Conservation (phyloP, 257 asterid species). For the Solanum clarkiae region DNA sequence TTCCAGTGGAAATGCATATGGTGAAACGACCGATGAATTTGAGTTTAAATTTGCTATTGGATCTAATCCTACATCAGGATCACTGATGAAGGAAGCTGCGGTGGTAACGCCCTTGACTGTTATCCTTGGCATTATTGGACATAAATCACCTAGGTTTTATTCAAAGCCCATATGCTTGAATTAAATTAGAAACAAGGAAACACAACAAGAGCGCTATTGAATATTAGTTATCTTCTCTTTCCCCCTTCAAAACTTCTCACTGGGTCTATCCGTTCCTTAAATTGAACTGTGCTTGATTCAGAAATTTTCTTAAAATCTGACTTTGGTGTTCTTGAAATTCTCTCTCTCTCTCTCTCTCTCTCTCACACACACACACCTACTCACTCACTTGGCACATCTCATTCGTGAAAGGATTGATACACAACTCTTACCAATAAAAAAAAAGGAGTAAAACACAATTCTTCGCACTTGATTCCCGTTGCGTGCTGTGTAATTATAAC, state of each 20-base stretch:
- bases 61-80: constrained; percentile 41
- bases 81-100: constrained; percentile 25
- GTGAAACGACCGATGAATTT: constrained; percentile 39
- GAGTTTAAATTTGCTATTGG: constrained; percentile 81
- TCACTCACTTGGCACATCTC: background rate
- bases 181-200: background rate
- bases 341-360: background rate
- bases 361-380: too few relatives aligned
- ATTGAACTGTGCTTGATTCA: background rate
- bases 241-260: background rate
- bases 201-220: background rate
- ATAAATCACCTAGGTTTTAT: background rate
- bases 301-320: background rate
- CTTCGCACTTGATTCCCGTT: background rate
- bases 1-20: constrained; percentile 19
- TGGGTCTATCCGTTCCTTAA: background rate
- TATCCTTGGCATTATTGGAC: background rate
- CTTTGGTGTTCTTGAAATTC: background rate
- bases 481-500: background rate
- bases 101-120: constrained; percentile 37
- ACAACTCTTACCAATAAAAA: background rate
- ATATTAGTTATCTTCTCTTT: background rate
- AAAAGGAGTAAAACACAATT: background rate
- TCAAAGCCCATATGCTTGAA: background rate
- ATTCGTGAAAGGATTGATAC: background rate